Percentiles rank a stretch among this genome's conserved stretches.
These are phyloP conservation scores for Phytopythium cucurbitacearum DNA, from an alignment of 352 stramenopile species.

Conservation along the genomic window DNA sequence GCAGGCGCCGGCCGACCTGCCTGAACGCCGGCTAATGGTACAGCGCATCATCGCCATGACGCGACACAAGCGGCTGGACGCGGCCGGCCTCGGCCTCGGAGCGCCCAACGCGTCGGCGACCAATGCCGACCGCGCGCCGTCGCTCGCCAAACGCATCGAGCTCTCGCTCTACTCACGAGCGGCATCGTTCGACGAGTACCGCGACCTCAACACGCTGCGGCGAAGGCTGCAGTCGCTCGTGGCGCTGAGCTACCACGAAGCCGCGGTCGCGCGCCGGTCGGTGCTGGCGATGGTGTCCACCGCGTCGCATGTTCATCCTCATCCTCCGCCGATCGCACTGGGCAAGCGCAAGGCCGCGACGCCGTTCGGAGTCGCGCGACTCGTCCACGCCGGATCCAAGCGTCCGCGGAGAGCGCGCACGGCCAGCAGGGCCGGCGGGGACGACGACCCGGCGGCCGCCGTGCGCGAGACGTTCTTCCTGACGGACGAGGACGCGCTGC, in stretches of 20 bases:
- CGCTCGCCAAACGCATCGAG: conserved; percentile 82
- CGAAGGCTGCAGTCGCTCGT: conserved; percentile 79
- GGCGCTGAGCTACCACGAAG: conserved; percentile 85
- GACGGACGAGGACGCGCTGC: conserved; percentile 69
- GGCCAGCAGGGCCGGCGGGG: conserved; percentile 1
- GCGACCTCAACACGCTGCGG: conserved; percentile 79
- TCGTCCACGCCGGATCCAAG: conserved; percentile 52
- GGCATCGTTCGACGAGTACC: conserved; percentile 82
- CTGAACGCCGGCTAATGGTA: conserved; percentile 77
- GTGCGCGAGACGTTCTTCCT: conserved; percentile 45
- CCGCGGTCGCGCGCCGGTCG: conserved; percentile 51
- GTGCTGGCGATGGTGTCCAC: too few species aligned
- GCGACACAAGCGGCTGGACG: conserved; percentile 43
- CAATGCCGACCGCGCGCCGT: conserved; percentile 54
- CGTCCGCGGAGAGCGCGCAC: conserved; percentile 14
- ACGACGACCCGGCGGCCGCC: conserved; percentile 9
- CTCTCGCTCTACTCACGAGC: conserved; percentile 80
- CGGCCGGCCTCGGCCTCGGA: not conserved
- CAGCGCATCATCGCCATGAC: conserved; percentile 88
- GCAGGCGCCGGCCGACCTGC: conserved; percentile 79
- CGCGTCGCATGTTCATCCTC: too few species aligned
- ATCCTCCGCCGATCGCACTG: conserved; percentile 10
- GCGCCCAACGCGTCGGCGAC: not conserved
- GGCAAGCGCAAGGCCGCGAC: conserved; percentile 53
- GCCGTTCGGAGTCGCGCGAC: conserved; percentile 54